Evolutionary conservation across 1,284 basidiomycete species (phyloP).

Genomic region (Peniophora sp.): DNA sequence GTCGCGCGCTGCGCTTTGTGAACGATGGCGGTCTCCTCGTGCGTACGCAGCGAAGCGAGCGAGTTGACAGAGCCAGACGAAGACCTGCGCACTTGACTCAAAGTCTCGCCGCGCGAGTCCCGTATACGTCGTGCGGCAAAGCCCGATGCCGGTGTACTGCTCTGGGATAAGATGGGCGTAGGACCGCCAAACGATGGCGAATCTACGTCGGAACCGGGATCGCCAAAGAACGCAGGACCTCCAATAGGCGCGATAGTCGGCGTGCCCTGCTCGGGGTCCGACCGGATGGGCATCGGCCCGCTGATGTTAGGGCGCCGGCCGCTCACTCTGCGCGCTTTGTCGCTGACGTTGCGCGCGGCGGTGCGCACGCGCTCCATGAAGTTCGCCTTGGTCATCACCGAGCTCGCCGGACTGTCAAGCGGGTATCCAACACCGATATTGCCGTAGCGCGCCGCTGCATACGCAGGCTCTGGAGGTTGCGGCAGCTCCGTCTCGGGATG

Average conservation of each 20-base stretch:
- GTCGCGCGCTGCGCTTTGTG: conserved; percentile 37
- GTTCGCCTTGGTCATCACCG: conserved; percentile 52
- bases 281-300: conserved; percentile 30
- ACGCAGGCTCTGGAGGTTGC: conserved; percentile 17
- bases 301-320: conserved; percentile 41
- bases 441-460: conserved; percentile 38
- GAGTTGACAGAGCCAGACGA: conserved; percentile 13
- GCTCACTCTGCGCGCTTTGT: conserved; percentile 29
- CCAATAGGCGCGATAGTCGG: background rate
- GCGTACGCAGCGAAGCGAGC: conserved; percentile 18
- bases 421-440: conserved; percentile 29
- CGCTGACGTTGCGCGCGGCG: conserved; percentile 60
- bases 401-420: conserved; percentile 16
- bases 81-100: background rate
- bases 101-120: conserved; percentile 1
- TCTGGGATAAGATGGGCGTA: background rate
- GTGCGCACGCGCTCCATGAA: conserved; percentile 52
- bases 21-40: conserved; percentile 40
- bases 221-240: background rate
- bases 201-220: background rate
- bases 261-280: conserved; percentile 3
- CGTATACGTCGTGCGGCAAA: conserved; percentile 1
- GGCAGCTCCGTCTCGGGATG: background rate
- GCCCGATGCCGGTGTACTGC: background rate
- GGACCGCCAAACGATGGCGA: background rate